Evolutionary conservation across 2,329 filamentous ascomycete genomes (phyloP), one percentile per base, ranked within the genome.

Genomic region (Neopestalotiopsis rosae): DNA sequence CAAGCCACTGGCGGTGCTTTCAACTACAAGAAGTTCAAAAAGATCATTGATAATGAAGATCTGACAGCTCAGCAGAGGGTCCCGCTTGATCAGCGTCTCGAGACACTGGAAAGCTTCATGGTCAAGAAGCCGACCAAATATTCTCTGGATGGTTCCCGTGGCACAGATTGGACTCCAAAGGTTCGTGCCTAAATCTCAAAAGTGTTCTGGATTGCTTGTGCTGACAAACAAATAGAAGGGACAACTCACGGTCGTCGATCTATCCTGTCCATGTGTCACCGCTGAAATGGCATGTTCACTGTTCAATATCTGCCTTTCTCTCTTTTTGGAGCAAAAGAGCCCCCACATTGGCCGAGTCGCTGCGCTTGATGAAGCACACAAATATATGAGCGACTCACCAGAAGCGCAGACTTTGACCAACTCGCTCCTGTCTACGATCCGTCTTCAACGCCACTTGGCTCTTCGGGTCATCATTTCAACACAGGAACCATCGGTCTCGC

Each of bases 361-460:
- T 14, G 91, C 91, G 0, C 81, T 95, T 0, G 92, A 95, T 71
- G 92, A 95, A 76, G 93, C 93, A 0, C 93, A 96, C 76, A 94
- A 94, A 80, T 94, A 90, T 76, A 89, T 94, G 86, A 87, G 85
- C 13, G 81, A 83, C 0, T 86, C 86, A 0, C 77, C 83, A 0
- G 89, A 90, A 56, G 87, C 88, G 1, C 76, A 81, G 2, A 81
- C 81, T 0, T 83, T 95, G 34, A 94, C 91, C 0, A 84, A 91
- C 5, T 83, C 84, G 0, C 81, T 95, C 0, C 81, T 93, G 0
- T 82, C 84, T 0, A 86, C 88, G 0, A 91, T 95, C 71, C 87
- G 92, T 0, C 83, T 91, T 20, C 92, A 95, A 77, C 89, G 92
- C 0, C 93, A 95, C 75, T 79, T 90, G 0, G 92, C 86, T 0